These are phyloP conservation scores for Ophiocordyceps sinensis DNA, from an alignment of 2,329 filamentous ascomycete genomes.

Conservation along the genomic window DNA sequence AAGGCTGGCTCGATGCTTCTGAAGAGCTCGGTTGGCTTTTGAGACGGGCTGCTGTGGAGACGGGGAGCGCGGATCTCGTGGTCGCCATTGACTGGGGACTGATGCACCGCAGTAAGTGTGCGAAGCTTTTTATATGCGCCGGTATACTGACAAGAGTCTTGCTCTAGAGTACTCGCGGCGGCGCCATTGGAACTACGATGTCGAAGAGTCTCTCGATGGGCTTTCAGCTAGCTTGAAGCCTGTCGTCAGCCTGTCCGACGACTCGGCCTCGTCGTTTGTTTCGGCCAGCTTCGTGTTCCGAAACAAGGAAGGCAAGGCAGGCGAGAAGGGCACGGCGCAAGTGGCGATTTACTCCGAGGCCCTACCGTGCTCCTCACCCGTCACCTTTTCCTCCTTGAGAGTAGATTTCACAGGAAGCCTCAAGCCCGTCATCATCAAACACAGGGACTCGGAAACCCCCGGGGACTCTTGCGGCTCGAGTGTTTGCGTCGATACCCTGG, in stretches of 20 bases:
- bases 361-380: constrained; percentile 32
- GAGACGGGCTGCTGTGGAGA: constrained; percentile 37
- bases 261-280: constrained; percentile 37
- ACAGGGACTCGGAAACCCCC: constrained; percentile 14
- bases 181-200: constrained; percentile 46
- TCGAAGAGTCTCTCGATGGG: constrained; percentile 40
- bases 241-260: constrained; percentile 34
- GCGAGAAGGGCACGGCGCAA: constrained; percentile 43
- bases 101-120: constrained; percentile 37
- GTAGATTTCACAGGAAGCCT: constrained; percentile 44
- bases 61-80: constrained; percentile 38
- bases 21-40: constrained; percentile 50
- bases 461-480: constrained; percentile 3
- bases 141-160: too few relatives aligned
- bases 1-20: constrained; percentile 44
- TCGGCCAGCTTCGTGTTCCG: constrained; percentile 43
- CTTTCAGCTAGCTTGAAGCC: constrained; percentile 29
- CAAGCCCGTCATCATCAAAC: constrained; percentile 36
- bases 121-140: too few relatives aligned
- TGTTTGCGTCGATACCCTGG: constrained; percentile 9
- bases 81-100: constrained; percentile 53
- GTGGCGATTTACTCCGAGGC: constrained; percentile 43
- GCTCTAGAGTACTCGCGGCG: constrained; percentile 35
- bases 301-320: constrained; percentile 43
- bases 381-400: constrained; percentile 35